phyloP scores from a whole-genome alignment of 2,329 filamentous ascomycete species.

The Domatiomyces globalis region DNA sequence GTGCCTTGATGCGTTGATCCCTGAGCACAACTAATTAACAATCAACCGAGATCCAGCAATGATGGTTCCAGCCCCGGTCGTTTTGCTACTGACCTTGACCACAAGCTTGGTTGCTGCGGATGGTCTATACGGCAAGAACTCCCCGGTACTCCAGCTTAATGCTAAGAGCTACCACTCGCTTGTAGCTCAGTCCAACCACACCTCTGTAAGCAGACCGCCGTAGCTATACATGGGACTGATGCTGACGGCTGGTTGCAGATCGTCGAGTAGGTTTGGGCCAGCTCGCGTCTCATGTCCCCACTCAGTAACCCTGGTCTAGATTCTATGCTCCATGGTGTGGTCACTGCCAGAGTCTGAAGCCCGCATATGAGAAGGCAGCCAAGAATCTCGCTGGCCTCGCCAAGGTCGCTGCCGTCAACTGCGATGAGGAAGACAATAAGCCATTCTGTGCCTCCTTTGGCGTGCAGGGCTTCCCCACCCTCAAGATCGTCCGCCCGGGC shows the following conservation, averaged over 20 bases:
- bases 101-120: constrained; percentile 40
- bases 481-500: constrained; percentile 81
- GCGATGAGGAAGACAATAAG: constrained; percentile 89
- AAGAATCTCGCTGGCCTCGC: constrained; percentile 79
- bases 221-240: constrained; percentile 10
- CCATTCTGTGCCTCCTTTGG: constrained; percentile 70
- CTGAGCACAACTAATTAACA: background rate
- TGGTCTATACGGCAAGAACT: constrained; percentile 71
- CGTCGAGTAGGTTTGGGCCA: constrained; percentile 27
- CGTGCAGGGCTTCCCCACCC: constrained; percentile 83
- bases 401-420: constrained; percentile 88
- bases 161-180: constrained; percentile 65
- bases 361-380: constrained; percentile 87
- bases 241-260: constrained; percentile 25
- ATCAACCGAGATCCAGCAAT: background rate
- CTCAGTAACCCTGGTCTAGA: constrained; percentile 37
- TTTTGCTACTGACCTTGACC: constrained; percentile 35
- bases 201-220: constrained; percentile 50
- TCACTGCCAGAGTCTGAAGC: constrained; percentile 91
- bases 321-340: constrained; percentile 98
- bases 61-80: background rate
- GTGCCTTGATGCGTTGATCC: background rate
- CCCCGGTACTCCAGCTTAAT: constrained; percentile 71
- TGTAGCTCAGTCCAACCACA: constrained; percentile 80
- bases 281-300: constrained; percentile 23